Percentiles rank a stretch among this genome's conserved stretches.
These are phyloP conservation scores for Agrocybe pediades DNA, from an alignment of 768 basidiomycete species.

Conservation along the genomic window DNA sequence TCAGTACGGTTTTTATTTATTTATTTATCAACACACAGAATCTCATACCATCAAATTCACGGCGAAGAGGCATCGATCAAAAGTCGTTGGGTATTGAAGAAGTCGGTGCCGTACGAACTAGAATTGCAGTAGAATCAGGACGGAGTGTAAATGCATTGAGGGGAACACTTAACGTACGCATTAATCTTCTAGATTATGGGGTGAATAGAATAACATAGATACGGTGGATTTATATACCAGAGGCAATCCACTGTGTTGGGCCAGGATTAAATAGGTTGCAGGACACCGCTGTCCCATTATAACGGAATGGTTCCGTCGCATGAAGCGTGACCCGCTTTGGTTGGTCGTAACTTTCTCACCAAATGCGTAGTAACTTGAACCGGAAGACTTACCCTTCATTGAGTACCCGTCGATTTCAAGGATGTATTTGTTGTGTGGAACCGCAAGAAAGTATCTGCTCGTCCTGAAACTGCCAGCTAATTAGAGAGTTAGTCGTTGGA, in stretches of 20 bases:
- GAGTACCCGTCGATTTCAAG: too few species aligned
- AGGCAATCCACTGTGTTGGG: slow-evolving; percentile 14
- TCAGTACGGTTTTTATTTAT: neutral
- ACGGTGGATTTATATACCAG: slow-evolving; percentile 14
- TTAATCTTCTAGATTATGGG: slow-evolving; percentile 19
- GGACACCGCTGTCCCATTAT: slow-evolving; percentile 15
- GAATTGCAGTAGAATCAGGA: neutral
- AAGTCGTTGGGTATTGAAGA: too few species aligned
- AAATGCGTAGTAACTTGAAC: neutral
- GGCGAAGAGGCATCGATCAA: neutral
- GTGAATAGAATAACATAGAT: slow-evolving; percentile 8
- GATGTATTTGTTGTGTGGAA: too few species aligned
- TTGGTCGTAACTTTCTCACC: slow-evolving; percentile 14
- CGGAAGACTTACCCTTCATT: too few species aligned
- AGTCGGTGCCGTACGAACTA: neutral
- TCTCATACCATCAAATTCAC: neutral
- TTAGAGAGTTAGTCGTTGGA: too few species aligned
- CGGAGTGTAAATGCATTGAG: neutral
- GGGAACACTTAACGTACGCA: slow-evolving; percentile 10
- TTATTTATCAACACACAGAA: too few species aligned
- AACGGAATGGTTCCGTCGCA: slow-evolving; percentile 13
- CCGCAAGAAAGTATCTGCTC: too few species aligned
- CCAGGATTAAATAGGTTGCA: slow-evolving; percentile 16
- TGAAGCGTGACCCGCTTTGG: slow-evolving; percentile 12
- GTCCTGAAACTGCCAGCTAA: too few species aligned